Base-by-base conservation (phyloP, 345 rosid species). In the Acer yangbiense region DNA sequence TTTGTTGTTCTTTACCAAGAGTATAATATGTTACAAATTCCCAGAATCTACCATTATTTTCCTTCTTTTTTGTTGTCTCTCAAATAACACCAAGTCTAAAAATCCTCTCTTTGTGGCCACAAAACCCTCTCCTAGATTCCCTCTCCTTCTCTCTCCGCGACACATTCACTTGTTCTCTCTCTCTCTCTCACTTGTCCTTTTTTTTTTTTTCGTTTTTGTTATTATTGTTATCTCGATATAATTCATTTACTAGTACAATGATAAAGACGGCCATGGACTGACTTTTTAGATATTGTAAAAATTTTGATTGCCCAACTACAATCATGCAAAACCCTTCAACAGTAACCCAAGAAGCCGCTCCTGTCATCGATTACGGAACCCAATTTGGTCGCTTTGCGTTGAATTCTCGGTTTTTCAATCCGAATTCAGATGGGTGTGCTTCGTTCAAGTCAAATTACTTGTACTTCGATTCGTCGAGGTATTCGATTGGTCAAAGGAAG, bases 251-350 rank as follows among this genome's bases (percentile, higher is more conserved):
- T 75, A 55, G 71, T 2, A 32, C 74, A 3, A 11, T 73, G 86
- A 57, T 58, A 39, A 64, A 57, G 75, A 79, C 75, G 54, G 9
- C 63, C 67, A 80, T 87, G 88, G 80, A 75, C 76, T 85, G 72
- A 77, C 68, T 50, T 20, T 44, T 27, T 32, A 32, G n/a, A 35
- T 32, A 29, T 18, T 16, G 43, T 66, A 16, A 17, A 2, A 46
- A 46, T 63, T 9, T 60, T 41, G 35, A 29, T 17, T 46, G 14
- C 65, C 21, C 12, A 55, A 32, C 18, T 17, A 9, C 21, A 68
- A 70, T 77, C 78, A 95, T 95, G 99, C 90, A 87, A 78, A 87
- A 78, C 77, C 87, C 94, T 64, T 89, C 95, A 55, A 77, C 91
- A 7, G 88, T 84, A 46, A 76, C 88, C 54, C 93, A 85, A 44